Conservation (phyloP, 2,329 filamentous ascomycete species). For the Sordariomycetes sp. region DNA sequence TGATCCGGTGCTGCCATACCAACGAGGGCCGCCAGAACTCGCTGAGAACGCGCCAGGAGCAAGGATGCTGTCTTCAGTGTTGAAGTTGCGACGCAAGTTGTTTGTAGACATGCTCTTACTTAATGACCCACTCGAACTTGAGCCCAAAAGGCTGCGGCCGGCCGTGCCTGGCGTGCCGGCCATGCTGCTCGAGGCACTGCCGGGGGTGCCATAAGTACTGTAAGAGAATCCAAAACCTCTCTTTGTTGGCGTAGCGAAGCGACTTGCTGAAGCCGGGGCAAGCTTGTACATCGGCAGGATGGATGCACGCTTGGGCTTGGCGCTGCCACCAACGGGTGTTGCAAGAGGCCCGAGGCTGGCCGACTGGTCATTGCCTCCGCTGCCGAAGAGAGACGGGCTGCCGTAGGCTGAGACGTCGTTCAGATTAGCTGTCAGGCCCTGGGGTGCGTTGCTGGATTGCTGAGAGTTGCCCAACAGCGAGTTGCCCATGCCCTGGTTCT, state of each 20-base stretch:
- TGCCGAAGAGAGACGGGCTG: constrained; percentile 75
- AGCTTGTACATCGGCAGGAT: constrained; percentile 83
- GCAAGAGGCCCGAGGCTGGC: constrained; percentile 81
- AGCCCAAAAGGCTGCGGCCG: constrained; percentile 54
- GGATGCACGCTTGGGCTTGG: constrained; percentile 67
- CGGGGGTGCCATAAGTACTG: constrained; percentile 81
- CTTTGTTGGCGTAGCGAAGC: constrained; percentile 76
- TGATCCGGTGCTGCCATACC: constrained; percentile 59
- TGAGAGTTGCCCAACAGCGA: constrained; percentile 53
- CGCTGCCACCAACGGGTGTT: constrained; percentile 71
- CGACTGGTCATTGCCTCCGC: constrained; percentile 52
- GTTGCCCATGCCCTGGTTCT: constrained; percentile 29
- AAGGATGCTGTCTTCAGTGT: constrained; percentile 76
- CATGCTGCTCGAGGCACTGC: constrained; percentile 54
- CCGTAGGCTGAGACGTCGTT: constrained; percentile 85
- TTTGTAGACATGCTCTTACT: constrained; percentile 84
- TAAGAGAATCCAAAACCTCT: constrained; percentile 88
- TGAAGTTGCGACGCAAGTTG: constrained; percentile 75
- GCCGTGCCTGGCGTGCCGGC: constrained; percentile 59
- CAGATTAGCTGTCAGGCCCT: constrained; percentile 68
- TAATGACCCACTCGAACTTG: constrained; percentile 62
- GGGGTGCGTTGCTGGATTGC: constrained; percentile 40
- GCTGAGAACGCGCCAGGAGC: constrained; percentile 77
- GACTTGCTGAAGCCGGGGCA: constrained; percentile 69
- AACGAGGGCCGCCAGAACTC: constrained; percentile 46